These are phyloP conservation scores for Nicotiana otophora DNA, from an alignment of 257 asterid genomes.

Conservation along the genomic window DNA sequence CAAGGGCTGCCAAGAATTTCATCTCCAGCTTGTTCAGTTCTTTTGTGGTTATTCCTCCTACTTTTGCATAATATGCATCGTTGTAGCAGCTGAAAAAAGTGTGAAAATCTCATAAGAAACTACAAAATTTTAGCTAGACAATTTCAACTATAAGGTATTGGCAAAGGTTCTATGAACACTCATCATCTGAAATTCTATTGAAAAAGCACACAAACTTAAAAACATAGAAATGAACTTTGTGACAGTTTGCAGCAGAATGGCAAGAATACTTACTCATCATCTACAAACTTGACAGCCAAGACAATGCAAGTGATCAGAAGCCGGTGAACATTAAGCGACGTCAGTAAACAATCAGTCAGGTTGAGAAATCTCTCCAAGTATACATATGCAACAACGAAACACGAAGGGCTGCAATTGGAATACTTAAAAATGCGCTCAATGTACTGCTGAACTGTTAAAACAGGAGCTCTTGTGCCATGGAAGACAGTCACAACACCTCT, in stretches of 20 bases:
- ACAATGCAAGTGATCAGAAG: conserved; percentile 30
- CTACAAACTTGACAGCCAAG: conserved; percentile 36
- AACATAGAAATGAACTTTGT: background rate
- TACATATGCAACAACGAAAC: conserved; percentile 39
- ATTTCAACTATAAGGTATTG: background rate
- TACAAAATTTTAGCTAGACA: background rate
- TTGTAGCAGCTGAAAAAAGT: conserved; percentile 31
- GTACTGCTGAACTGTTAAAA: conserved; percentile 30
- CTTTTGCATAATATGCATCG: conserved; percentile 39
- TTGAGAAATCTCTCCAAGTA: conserved; percentile 33
- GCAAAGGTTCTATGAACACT: background rate
- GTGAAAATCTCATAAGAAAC: background rate
- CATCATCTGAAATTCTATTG: background rate
- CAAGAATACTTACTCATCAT: conserved; percentile 28
- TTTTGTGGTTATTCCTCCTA: conserved; percentile 35
- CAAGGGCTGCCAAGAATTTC: conserved; percentile 25
- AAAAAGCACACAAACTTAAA: background rate
- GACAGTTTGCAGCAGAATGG: background rate
- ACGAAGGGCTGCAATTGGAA: conserved; percentile 33
- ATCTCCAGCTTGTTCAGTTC: conserved; percentile 42
- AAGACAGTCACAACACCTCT: conserved; percentile 18
- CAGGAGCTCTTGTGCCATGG: conserved; percentile 36
- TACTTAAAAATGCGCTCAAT: conserved; percentile 40
- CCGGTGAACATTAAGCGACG: conserved; percentile 39
- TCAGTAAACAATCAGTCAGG: conserved; percentile 17